A percentile compares a stretch with the other conserved stretches of the same genome.
These are phyloP conservation scores for Stylosanthes scabra DNA, from an alignment of 331 rosid genomes.

Conservation along the genomic window DNA sequence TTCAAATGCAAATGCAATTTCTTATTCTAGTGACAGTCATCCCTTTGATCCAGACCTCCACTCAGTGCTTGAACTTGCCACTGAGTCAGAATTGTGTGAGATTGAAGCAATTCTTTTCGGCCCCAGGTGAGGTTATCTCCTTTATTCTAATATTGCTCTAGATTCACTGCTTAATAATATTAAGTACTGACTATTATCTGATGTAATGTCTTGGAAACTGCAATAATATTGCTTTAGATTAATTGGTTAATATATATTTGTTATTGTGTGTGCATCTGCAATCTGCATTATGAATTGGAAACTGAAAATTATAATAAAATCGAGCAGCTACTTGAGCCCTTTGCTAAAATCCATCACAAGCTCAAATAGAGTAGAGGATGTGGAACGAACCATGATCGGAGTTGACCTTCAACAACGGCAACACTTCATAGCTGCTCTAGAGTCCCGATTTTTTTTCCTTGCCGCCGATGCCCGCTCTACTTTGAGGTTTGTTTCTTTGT, in stretches of 20 bases:
- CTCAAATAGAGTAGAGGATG: slow-evolving; percentile 47
- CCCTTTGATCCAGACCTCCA: slow-evolving; percentile 76
- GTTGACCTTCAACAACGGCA: slow-evolving; percentile 80
- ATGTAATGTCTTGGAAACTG: not conserved
- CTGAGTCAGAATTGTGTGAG: slow-evolving; percentile 76
- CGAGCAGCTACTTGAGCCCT: slow-evolving; percentile 78
- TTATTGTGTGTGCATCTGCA: not conserved
- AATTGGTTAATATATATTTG: too few relatives aligned
- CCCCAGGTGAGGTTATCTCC: slow-evolving; percentile 52
- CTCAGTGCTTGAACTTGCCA: slow-evolving; percentile 83
- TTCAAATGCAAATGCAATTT: slow-evolving; percentile 10
- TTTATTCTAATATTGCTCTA: not conserved
- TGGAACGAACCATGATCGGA: slow-evolving; percentile 73
- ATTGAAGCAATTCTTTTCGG: slow-evolving; percentile 85
- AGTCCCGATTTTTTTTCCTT: slow-evolving; percentile 84
- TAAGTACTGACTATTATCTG: not conserved
- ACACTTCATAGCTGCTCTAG: slow-evolving; percentile 68
- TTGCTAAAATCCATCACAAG: slow-evolving; percentile 76
- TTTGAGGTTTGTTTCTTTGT: slow-evolving; percentile 54
- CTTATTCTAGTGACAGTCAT: not conserved
- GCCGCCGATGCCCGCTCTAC: slow-evolving; percentile 96
- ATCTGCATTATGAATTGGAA: slow-evolving; percentile 37
- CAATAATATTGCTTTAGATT: too few relatives aligned
- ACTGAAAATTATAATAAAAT: not conserved
- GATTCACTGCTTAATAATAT: not conserved